Percentiles rank a stretch among this genome's conserved stretches.
Evolutionary conservation across 345 rosid genomes (phyloP).

Genomic region (Odontarrhena argentea): DNA sequence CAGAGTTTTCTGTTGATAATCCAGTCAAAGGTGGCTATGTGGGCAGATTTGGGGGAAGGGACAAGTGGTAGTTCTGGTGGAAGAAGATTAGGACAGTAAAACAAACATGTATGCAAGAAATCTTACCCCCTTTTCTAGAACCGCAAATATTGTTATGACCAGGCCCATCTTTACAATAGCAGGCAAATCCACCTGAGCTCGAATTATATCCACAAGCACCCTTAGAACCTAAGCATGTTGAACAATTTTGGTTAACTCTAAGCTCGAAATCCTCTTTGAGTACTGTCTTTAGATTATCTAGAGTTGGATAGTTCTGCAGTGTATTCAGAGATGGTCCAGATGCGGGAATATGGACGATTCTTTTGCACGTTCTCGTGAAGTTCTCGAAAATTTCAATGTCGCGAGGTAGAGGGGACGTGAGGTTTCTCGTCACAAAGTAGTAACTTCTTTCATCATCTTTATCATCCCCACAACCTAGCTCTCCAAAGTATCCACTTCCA

Average conservation of each 20-base stretch:
- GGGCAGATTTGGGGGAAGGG: background rate
- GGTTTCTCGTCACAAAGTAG: conserved; percentile 14
- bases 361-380: conserved; percentile 12
- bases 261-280: conserved; percentile 37
- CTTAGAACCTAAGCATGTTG: background rate
- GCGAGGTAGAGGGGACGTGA: background rate
- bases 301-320: background rate
- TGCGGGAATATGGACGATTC: conserved; percentile 26
- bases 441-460: background rate
- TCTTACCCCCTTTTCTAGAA: background rate
- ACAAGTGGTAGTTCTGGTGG: background rate
- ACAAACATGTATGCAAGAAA: background rate
- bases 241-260: conserved; percentile 24
- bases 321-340: background rate
- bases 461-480: background rate
- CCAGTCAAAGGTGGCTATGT: background rate
- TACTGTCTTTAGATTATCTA: conserved; percentile 13
- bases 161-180: conserved; percentile 29
- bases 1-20: too few relatives aligned
- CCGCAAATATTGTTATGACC: background rate
- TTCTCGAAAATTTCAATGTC: background rate
- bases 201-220: conserved; percentile 44
- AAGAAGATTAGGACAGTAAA: background rate
- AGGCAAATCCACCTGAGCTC: conserved; percentile 3
- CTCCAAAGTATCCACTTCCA: background rate